Percentiles rank a stretch among this genome's conserved stretches.
phyloP scores from a whole-genome alignment of 257 asterid species.

The Haberlea rhodopensis region DNA sequence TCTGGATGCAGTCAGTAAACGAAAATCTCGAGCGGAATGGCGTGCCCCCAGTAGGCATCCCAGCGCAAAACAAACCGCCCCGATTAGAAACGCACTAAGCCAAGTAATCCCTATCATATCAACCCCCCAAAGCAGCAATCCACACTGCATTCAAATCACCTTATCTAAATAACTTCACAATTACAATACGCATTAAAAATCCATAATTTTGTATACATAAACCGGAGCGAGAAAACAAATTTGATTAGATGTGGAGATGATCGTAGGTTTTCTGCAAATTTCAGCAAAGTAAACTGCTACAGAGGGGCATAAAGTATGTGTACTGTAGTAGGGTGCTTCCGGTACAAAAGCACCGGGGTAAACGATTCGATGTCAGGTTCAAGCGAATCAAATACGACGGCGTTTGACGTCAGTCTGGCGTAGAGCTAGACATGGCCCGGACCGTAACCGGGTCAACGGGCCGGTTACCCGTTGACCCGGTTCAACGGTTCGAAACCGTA shows the following conservation, averaged over 20 bases:
- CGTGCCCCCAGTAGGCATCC: slow-evolving; percentile 71
- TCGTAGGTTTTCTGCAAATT: too few species aligned
- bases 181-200: neutral
- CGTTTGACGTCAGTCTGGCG: neutral
- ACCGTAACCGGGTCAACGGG: too few species aligned
- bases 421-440: too few species aligned
- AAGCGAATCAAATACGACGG: neutral
- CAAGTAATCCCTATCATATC: slow-evolving; percentile 74
- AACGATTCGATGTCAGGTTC: neutral
- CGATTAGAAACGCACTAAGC: slow-evolving; percentile 67
- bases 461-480: too few species aligned
- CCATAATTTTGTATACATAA: neutral
- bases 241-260: neutral
- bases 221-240: neutral
- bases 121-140: slow-evolving; percentile 36
- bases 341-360: neutral
- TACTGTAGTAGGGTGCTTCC: neutral
- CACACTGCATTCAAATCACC: slow-evolving; percentile 36
- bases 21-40: slow-evolving; percentile 36
- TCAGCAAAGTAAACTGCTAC: neutral
- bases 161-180: neutral
- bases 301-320: neutral
- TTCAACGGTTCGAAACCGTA: too few species aligned
- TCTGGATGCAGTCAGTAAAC: slow-evolving; percentile 26
- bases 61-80: slow-evolving; percentile 76